Evolutionary conservation across 2,329 filamentous ascomycete genomes (phyloP).

Genomic region (Phaeophleospora eucalypticola): DNA sequence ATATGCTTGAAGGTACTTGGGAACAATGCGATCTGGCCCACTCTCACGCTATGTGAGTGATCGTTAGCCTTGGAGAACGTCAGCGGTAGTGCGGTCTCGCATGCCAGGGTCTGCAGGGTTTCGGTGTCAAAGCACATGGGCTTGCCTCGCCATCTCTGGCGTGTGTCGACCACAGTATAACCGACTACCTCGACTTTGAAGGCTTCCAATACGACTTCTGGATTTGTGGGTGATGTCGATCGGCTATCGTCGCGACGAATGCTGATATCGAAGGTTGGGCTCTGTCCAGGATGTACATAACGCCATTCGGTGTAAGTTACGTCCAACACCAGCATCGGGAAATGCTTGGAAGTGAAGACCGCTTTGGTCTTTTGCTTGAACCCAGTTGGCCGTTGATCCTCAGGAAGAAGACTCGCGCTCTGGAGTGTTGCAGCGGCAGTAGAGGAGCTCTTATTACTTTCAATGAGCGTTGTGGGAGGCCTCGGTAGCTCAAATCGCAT

Average conservation of each 20-base stretch:
- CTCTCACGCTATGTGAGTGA: conserved; percentile 7
- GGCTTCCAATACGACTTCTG: conserved; percentile 9
- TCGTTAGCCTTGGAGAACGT: conserved; percentile 13
- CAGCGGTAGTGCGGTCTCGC: conserved; percentile 7
- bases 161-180: conserved; percentile 13
- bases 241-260: conserved; percentile 11
- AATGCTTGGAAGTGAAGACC: conserved; percentile 18
- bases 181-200: conserved; percentile 15
- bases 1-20: conserved; percentile 16
- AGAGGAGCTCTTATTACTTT: conserved; percentile 5
- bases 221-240: conserved; percentile 11
- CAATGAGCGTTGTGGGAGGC: conserved; percentile 5
- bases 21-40: conserved; percentile 5
- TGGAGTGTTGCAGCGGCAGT: conserved; percentile 14
- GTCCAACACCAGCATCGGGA: conserved; percentile 19
- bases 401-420: conserved; percentile 20
- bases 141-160: conserved; percentile 11
- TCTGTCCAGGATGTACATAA: conserved; percentile 16
- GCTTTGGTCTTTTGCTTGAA: conserved; percentile 23
- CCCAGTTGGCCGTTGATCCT: conserved; percentile 16
- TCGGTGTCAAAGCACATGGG: conserved; percentile 8
- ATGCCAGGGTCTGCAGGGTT: conserved; percentile 12
- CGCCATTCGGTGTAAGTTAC: conserved; percentile 15
- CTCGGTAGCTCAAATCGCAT: conserved; percentile 7
- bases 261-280: conserved; percentile 14